Base-by-base conservation (phyloP, 2,329 filamentous ascomycete species). In the Rhynchosporium secalis region DNA sequence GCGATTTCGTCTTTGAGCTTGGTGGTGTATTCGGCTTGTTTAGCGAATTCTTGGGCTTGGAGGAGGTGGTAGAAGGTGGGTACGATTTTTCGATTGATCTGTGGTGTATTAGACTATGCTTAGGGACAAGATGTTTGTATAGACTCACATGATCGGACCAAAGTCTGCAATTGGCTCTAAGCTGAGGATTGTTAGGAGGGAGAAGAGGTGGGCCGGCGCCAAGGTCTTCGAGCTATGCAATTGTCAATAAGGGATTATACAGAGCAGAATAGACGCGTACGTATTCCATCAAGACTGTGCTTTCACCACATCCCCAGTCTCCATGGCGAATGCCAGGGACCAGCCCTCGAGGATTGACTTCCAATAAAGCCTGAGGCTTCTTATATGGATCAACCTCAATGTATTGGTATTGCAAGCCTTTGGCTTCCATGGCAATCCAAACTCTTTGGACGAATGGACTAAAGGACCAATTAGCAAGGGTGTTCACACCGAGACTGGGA, bases 381-480 rank as follows among this genome's bases (percentile, higher is more conserved):
- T 87, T 85, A 72, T 91, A 92, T 7, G 91, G 89, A 71, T 96
- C 89, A 51, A 91, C 86, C 75, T 96, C 92, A 69, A 92, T 87
- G 75, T 96, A 96, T 73, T 96, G 90, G 72, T 96, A 96, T 43
- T 84, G 78, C 8, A 95, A 81, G 20, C 85, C 83, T 74, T 95
- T 95, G 70, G 87, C 80, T 74, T 96, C 91, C 41, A 96, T 81
- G 0, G 91, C 89, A 66, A 96, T 95, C 92, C 92, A 96, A 31
- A 95, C 89, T 20, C 91, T 86, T 73, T 96, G 91, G 1, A 92
- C 91, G 73, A 94, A 95, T 31, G 91, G 91, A 72, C 89, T 74
- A 56, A 36, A 46, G 31, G 29, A 58, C 15, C 48, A 58, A 48
- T 65, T 52, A 69, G 62, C 56, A 40, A 41, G 28, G 29, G 31